Percentiles rank a stretch among this genome's conserved stretches.
Evolutionary conservation across 2,329 filamentous ascomycete genomes (phyloP).

Genomic region (Byssoonygena ceratinophila): DNA sequence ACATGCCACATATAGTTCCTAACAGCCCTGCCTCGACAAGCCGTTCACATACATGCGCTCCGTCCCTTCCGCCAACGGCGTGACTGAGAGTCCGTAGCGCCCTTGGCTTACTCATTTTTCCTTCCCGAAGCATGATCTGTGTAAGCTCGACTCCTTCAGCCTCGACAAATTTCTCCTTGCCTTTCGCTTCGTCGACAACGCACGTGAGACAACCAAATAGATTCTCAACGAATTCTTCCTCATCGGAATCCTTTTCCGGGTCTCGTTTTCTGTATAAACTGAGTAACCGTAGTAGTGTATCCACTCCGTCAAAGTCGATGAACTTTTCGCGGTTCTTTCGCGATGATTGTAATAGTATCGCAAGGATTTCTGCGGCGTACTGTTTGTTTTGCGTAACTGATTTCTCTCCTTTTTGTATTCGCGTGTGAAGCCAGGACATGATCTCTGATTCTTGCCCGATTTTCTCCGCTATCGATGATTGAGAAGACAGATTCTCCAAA

Average conservation of each 20-base stretch:
- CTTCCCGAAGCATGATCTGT: constrained; percentile 83
- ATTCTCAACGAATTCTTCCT: constrained; percentile 93
- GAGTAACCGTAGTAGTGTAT: constrained; percentile 69
- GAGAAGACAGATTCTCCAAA: constrained; percentile 74
- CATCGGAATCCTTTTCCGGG: constrained; percentile 71
- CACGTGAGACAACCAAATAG: constrained; percentile 79
- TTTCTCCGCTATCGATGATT: constrained; percentile 55
- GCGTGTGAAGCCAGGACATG: constrained; percentile 64
- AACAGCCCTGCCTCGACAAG: constrained; percentile 75
- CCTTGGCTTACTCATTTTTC: constrained; percentile 67
- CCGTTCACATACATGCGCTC: constrained; percentile 56
- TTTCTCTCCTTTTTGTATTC: constrained; percentile 59
- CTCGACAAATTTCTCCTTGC: constrained; percentile 73
- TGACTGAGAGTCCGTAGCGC: constrained; percentile 79
- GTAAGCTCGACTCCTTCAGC: constrained; percentile 87
- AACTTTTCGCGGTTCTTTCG: constrained; percentile 54
- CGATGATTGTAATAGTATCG: constrained; percentile 74
- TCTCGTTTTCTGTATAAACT: constrained; percentile 78
- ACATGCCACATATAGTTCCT: constrained; percentile 73
- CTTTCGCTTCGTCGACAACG: constrained; percentile 60
- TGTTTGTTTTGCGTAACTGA: constrained; percentile 81
- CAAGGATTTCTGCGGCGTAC: constrained; percentile 83
- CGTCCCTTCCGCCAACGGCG: constrained; percentile 52
- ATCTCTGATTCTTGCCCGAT: constrained; percentile 60
- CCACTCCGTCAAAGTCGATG: constrained; percentile 58